Evolutionary conservation across 495 filamentous ascomycete genomes (phyloP).

Genomic region (Lasiosphaeris hirsuta): DNA sequence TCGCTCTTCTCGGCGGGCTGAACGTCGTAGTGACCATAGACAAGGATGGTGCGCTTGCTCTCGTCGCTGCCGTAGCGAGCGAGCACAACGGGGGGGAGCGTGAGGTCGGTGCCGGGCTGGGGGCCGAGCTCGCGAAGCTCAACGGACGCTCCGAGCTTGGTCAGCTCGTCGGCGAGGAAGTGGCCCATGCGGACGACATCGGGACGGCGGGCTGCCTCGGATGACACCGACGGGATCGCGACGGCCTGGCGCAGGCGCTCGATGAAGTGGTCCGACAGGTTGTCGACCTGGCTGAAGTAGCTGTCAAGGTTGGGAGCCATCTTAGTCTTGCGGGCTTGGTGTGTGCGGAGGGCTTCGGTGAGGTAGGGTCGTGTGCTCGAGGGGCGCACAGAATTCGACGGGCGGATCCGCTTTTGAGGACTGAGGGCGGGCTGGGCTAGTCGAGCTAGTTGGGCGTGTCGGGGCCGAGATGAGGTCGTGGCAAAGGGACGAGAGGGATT

Average conservation of each 20-base stretch:
- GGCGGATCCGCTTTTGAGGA: not conserved
- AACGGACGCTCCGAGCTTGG: slow-evolving; percentile 77
- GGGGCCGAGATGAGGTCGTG: slow-evolving; percentile 3
- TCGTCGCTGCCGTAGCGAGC: slow-evolving; percentile 87
- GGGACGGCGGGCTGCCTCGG: slow-evolving; percentile 78
- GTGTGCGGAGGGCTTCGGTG: slow-evolving; percentile 42
- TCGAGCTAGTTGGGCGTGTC: not conserved
- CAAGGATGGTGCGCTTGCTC: slow-evolving; percentile 88
- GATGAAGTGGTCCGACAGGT: slow-evolving; percentile 77
- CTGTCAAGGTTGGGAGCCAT: slow-evolving; percentile 83
- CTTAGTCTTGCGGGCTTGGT: slow-evolving; percentile 62
- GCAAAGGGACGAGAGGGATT: not conserved
- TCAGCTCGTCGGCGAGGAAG: slow-evolving; percentile 80
- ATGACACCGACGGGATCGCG: slow-evolving; percentile 92
- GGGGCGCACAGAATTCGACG: not conserved
- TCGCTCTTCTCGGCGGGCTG: slow-evolving; percentile 92
- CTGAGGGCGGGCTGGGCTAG: not conserved
- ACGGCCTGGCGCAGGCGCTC: slow-evolving; percentile 89
- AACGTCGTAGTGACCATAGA: slow-evolving; percentile 99
- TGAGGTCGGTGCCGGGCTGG: slow-evolving; percentile 85
- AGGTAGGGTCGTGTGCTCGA: slow-evolving; percentile 38
- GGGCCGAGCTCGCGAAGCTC: slow-evolving; percentile 80
- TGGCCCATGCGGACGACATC: slow-evolving; percentile 97
- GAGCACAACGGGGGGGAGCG: slow-evolving; percentile 88
- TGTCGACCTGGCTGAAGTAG: slow-evolving; percentile 88